Conservation (phyloP, 164 flowering plant species). For the Amborella trichopoda region DNA sequence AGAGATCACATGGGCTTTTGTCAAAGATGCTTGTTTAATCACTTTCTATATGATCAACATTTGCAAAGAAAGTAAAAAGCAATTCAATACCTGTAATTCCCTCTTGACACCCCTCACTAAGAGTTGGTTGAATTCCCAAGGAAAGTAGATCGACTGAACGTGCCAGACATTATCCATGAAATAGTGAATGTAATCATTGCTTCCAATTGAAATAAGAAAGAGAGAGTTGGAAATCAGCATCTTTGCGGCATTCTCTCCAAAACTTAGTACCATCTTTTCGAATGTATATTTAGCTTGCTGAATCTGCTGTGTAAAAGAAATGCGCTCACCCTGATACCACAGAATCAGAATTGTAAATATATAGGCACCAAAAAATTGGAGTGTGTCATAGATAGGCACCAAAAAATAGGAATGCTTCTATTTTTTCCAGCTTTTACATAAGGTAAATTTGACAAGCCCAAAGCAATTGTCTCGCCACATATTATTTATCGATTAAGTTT, state of each 20-base stretch:
- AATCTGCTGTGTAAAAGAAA: constrained; percentile 69
- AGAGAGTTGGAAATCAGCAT: constrained; percentile 52
- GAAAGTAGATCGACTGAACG: constrained; percentile 55
- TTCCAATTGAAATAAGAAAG: constrained; percentile 72
- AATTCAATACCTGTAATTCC: constrained; percentile 58
- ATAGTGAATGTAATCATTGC: constrained; percentile 77
- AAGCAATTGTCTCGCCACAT: neutral
- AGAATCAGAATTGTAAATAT: neutral
- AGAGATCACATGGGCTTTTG: neutral
- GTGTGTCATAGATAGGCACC: neutral
- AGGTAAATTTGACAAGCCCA: neutral
- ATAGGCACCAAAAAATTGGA: neutral
- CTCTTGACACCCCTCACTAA: constrained; percentile 38
- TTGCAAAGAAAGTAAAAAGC: neutral
- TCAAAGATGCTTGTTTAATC: neutral
- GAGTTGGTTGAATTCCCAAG: constrained; percentile 79
- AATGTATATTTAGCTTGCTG: constrained; percentile 72
- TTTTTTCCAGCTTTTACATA: neutral
- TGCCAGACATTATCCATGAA: constrained; percentile 56
- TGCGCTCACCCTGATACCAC: constrained; percentile 56
- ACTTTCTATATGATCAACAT: neutral
- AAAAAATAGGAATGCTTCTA: neutral
- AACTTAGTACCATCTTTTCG: constrained; percentile 42
- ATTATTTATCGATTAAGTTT: neutral
- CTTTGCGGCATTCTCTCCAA: constrained; percentile 57